Percentiles rank a stretch among this genome's conserved stretches.
These are phyloP conservation scores for Phytophthora uliginosa DNA, from an alignment of 352 stramenopile species.

Conservation along the genomic window DNA sequence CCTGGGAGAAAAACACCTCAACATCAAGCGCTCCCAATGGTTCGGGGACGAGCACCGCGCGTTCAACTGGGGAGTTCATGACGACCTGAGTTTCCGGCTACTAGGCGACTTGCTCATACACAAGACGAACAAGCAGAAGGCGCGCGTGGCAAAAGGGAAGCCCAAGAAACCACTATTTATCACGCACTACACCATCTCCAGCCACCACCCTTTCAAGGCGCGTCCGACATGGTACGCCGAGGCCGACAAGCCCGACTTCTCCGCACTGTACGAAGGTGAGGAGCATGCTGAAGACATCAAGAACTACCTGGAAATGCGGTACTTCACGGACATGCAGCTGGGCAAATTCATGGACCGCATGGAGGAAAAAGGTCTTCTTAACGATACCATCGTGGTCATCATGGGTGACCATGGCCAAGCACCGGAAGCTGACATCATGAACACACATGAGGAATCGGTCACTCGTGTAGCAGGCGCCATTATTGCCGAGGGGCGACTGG, in stretches of 20 bases:
- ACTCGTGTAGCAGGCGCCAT: slow-evolving; percentile 52
- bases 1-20: slow-evolving; percentile 45
- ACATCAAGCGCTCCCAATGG: slow-evolving; percentile 49
- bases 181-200: slow-evolving; percentile 72
- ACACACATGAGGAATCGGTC: slow-evolving; percentile 51
- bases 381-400: slow-evolving; percentile 71
- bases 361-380: slow-evolving; percentile 51
- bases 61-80: slow-evolving; percentile 55
- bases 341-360: slow-evolving; percentile 64
- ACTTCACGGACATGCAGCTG: slow-evolving; percentile 63
- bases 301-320: slow-evolving; percentile 68
- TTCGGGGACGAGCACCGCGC: slow-evolving; percentile 19
- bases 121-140: slow-evolving; percentile 42
- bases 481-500: slow-evolving; percentile 59
- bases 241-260: slow-evolving; percentile 58
- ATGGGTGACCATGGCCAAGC: slow-evolving; percentile 65
- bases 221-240: slow-evolving; percentile 51
- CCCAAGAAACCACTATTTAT: slow-evolving; percentile 57
- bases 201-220: slow-evolving; percentile 43
- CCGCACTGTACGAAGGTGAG: slow-evolving; percentile 46
- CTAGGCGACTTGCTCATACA: slow-evolving; percentile 55
- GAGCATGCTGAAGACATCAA: slow-evolving; percentile 42
- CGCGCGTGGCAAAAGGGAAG: slow-evolving; percentile 22
- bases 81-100: slow-evolving; percentile 56
- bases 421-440: slow-evolving; percentile 51